These are phyloP conservation scores for Calonectria hawksworthii DNA, from an alignment of 2,329 filamentous ascomycete genomes.

Conservation along the genomic window DNA sequence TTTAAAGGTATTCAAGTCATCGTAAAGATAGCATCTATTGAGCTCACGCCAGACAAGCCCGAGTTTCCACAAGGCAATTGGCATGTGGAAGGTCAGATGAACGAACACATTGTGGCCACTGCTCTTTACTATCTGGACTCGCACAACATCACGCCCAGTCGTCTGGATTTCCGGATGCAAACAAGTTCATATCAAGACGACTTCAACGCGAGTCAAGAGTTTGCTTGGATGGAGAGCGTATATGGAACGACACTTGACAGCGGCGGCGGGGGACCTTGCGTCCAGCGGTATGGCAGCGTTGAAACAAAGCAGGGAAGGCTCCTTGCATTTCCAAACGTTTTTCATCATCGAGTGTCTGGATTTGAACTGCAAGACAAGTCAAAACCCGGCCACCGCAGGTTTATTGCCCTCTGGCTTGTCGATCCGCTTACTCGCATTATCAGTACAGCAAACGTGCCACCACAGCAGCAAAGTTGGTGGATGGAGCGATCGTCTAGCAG, in stretches of 20 bases:
- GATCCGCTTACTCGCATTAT: slow-evolving; percentile 60
- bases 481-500: slow-evolving; percentile 24
- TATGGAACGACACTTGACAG: slow-evolving; percentile 3
- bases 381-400: slow-evolving; percentile 64
- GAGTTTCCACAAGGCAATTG: slow-evolving; percentile 30
- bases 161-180: slow-evolving; percentile 39
- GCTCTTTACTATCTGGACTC: slow-evolving; percentile 44
- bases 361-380: slow-evolving; percentile 62
- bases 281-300: slow-evolving; percentile 34
- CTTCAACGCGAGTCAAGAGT: not conserved
- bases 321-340: slow-evolving; percentile 37
- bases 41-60: slow-evolving; percentile 38
- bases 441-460: slow-evolving; percentile 51
- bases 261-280: not conserved
- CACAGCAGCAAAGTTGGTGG: slow-evolving; percentile 51
- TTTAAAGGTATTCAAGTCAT: slow-evolving; percentile 64
- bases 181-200: slow-evolving; percentile 2
- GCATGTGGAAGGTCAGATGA: slow-evolving; percentile 45
- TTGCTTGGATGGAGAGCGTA: slow-evolving; percentile 27
- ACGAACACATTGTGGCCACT: slow-evolving; percentile 45
- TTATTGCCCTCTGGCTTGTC: slow-evolving; percentile 67
- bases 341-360: slow-evolving; percentile 43
- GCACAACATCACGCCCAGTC: slow-evolving; percentile 35
- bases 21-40: slow-evolving; percentile 64
- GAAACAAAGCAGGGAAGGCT: slow-evolving; percentile 35